Evolutionary conservation across 2,329 filamentous ascomycete species (phyloP), one percentile per base, ranked within the genome.

Genomic region (Cercospora sp.): DNA sequence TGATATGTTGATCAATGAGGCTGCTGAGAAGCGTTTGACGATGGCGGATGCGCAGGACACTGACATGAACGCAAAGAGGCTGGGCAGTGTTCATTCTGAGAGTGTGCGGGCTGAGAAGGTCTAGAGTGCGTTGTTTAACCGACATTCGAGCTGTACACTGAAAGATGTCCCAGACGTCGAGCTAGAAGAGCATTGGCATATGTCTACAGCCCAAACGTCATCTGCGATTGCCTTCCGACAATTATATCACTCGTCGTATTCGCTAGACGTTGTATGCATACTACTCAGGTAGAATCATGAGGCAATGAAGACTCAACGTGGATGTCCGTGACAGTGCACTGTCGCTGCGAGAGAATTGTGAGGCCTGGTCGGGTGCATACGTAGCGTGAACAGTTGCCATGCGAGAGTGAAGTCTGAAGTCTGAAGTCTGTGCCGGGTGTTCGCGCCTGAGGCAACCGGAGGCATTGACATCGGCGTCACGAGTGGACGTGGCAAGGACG

Each of bases 1-100:
- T 5, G 76, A 79, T 30, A 69, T 67, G 5, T 71, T 70, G 48
- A 58, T 74, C 36, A 61, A 66, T 16, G 63, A 73, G 33, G 72
- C 64, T 12, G 68, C 53, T 36, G 69, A 71, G 67, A 72, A 73
- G 57, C 62, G 68, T 39, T 58, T 72, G 16, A 69, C 64, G 18
- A 70, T 72, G 16, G 66, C 65, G 30, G 72, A 71, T 42, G 65
- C 55, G 28, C 55, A 36, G n/a, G 31, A 59, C 10, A 33, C 55
- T 23, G 55, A 31, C 16, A 20, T 33, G 20, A 59, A 59, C 28
- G 30, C 55, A n/a, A 59, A 59, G 55, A 59, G 55, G 18, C 6
- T 59, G 55, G 55, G 31, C 8, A 59, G 55, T 59, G 30, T 59
- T 12, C 55, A 59, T 36, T 33, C 55, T 1, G 55, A 59, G 30